Evolutionary conservation across 305 asterid genomes (phyloP).

Genomic region (Fraxinus floribunda): DNA sequence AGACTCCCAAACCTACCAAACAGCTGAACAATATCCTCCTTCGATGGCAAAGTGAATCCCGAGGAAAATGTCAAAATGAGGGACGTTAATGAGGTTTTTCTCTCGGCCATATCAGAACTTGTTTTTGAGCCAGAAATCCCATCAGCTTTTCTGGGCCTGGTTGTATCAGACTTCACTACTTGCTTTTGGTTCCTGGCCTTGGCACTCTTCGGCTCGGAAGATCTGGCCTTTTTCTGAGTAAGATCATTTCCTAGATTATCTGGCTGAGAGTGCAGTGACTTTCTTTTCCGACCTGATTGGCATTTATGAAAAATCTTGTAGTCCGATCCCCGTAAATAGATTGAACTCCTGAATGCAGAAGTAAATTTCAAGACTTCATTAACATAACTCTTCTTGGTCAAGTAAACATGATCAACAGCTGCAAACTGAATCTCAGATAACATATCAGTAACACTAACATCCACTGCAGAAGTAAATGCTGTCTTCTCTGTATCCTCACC

Average conservation of each 20-base stretch:
- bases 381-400: conserved; percentile 35
- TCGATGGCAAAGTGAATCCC: conserved; percentile 51
- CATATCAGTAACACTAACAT: conserved; percentile 33
- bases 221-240: conserved; percentile 6
- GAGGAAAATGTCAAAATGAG: conserved; percentile 36
- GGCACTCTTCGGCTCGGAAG: conserved; percentile 17
- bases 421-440: conserved; percentile 37
- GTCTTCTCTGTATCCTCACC: conserved; percentile 20
- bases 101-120: conserved; percentile 17
- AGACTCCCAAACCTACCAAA: conserved; percentile 48
- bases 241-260: conserved; percentile 6
- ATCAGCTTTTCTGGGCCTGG: conserved; percentile 27
- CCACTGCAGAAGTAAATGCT: conserved; percentile 32
- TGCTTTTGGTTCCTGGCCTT: conserved; percentile 18
- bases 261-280: conserved; percentile 23
- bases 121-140: conserved; percentile 21
- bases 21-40: conserved; percentile 38
- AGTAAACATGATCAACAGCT: conserved; percentile 42
- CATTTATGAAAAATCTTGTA: conserved; percentile 24
- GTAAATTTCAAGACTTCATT: conserved; percentile 43
- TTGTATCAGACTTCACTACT: conserved; percentile 17
- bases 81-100: conserved; percentile 17
- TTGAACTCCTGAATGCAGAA: conserved; percentile 53
- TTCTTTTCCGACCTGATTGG: conserved; percentile 32
- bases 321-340: conserved; percentile 35